These are phyloP conservation scores for Syzygium malaccense DNA, from an alignment of 441 rosid genomes.

Conservation along the genomic window DNA sequence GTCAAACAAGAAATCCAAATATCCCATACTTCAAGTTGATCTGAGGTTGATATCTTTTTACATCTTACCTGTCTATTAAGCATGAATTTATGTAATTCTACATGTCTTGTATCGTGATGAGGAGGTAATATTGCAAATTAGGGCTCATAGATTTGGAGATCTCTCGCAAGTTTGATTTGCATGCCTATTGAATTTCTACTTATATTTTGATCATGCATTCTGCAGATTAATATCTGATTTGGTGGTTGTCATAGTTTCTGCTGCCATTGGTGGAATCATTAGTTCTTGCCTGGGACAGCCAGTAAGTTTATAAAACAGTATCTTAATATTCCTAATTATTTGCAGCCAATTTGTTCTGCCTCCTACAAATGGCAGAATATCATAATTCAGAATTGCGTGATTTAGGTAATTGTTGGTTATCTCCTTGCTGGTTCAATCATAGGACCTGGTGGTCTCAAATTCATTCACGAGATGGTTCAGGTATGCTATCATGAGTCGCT, in stretches of 20 bases:
- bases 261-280: constrained; percentile 92
- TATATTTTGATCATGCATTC: constrained; percentile 6
- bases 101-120: neutral
- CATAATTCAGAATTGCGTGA: neutral
- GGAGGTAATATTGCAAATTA: neutral
- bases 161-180: neutral
- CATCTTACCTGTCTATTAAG: neutral
- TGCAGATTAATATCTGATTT: constrained; percentile 93
- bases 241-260: constrained; percentile 96
- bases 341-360: neutral
- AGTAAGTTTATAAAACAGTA: constrained; percentile 32
- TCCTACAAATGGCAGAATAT: neutral
- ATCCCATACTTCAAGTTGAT: constrained; percentile 96
- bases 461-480: constrained; percentile 98
- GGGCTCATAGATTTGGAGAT: neutral
- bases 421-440: constrained; percentile 95
- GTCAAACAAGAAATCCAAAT: constrained; percentile 98
- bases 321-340: neutral
- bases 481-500: constrained; percentile 26
- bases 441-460: constrained; percentile 97
- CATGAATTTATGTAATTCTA: neutral
- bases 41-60: constrained; percentile 51
- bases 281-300: constrained; percentile 98
- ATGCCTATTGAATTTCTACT: neutral
- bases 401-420: constrained; percentile 92